Evolutionary conservation across 2,329 filamentous ascomycete genomes (phyloP), one percentile per base, ranked within the genome.

Genomic region (Cordyceps militaris): DNA sequence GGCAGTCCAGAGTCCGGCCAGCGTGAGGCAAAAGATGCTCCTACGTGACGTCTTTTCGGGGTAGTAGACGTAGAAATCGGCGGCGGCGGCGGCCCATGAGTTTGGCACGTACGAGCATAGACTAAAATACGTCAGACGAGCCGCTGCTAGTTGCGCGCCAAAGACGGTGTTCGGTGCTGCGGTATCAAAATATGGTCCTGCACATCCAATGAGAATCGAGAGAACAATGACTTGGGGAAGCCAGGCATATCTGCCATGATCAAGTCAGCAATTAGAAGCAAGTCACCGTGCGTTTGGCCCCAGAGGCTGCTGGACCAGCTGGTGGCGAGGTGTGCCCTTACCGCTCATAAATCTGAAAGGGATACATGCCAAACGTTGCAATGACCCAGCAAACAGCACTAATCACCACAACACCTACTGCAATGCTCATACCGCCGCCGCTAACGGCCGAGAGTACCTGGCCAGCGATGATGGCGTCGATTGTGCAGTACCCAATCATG

Each of bases 1-100:
- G 1, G 69, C 58, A 3, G 63, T 54, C 61, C 88, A 81, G 14
- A 94, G 76, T 10, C 89, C 89, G 24, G 75, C 67, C 69, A 85
- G 89, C 30, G 88, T 88, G 67, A 83, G 84, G 60, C 81, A 64
- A 71, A 92, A 93, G 60, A 91, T 77, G 60, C 84, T 83, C 43
- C 69, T 69, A 23, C 82, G 79, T 30, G 80, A 80, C 42, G 83
- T 83, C 24, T 72, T 76, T 3, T 77, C 74, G 0, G 88, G 87
- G 65, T 91, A 88, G 71, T 92, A 92, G 52, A 90, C 87, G 23
- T 87, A 90, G 70, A 91, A 93, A 67, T 93, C 89, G 9, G 87
- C 85, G 0, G 88, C 87, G 60, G 86, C 88, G 7, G 81, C 81
- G 1, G 86, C 84, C 88, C 89, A 94, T 0, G 67, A 69, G 38